Evolutionary conservation across 139 green algal genomes (phyloP).

Genomic region (Chlamydomonas sphaeroides): DNA sequence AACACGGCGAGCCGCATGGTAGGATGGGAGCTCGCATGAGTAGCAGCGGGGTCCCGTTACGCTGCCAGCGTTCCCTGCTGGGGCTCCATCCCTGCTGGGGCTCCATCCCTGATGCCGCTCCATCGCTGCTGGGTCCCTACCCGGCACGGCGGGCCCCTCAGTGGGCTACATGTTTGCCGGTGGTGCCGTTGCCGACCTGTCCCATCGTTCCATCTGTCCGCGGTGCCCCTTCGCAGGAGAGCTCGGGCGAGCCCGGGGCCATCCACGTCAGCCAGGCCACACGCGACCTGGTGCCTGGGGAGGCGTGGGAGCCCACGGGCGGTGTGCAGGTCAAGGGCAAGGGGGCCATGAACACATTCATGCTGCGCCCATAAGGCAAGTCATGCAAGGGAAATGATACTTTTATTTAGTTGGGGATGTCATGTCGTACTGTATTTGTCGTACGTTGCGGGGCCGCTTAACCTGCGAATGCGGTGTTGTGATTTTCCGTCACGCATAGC

Average conservation of each 20-base stretch:
- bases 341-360: not conserved
- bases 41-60: too few relatives aligned
- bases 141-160: not conserved
- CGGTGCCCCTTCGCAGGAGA: constrained; percentile 5
- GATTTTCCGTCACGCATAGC: too few relatives aligned
- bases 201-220: too few relatives aligned
- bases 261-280: not conserved
- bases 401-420: too few relatives aligned
- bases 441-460: too few relatives aligned
- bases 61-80: not conserved
- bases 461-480: too few relatives aligned
- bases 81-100: too few relatives aligned
- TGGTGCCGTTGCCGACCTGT: not conserved
- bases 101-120: too few relatives aligned
- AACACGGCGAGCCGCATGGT: constrained; percentile 18
- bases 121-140: too few relatives aligned
- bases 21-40: not conserved
- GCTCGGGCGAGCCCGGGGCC: not conserved
- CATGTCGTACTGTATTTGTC: too few relatives aligned
- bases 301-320: not conserved
- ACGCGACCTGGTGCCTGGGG: not conserved
- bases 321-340: not conserved
- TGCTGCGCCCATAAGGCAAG: not conserved
- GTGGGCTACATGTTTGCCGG: not conserved
- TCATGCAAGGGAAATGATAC: too few relatives aligned